Conservation (phyloP, 1,284 basidiomycete species). For the Papiliotrema nemorosa region DNA sequence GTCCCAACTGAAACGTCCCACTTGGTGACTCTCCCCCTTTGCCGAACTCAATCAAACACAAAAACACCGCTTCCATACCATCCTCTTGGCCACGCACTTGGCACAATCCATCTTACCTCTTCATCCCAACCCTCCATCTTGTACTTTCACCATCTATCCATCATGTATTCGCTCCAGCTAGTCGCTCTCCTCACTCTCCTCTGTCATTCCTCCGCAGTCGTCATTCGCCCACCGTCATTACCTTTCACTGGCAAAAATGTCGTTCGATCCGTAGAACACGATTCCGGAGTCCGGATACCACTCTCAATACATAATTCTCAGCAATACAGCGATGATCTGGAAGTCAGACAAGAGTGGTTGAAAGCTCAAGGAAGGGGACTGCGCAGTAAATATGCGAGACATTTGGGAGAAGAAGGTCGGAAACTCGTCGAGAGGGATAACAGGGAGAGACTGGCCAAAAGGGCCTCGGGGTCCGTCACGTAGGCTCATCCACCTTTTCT, state of each 20-base stretch:
- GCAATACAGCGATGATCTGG: conserved; percentile 29
- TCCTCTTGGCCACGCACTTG: no score
- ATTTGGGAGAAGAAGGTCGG: conserved; percentile 24
- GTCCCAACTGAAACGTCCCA: no score
- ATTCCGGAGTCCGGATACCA: background rate
- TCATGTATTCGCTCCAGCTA: background rate
- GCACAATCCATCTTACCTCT: no score
- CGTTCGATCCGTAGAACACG: background rate
- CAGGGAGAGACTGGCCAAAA: conserved; percentile 6
- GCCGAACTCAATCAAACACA: no score
- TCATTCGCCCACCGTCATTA: background rate
- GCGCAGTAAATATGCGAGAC: conserved; percentile 31
- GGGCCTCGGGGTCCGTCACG: background rate
- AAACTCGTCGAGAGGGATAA: conserved; percentile 15
- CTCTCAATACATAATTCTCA: conserved; percentile 10
- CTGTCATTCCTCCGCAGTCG: background rate
- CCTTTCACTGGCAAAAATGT: background rate
- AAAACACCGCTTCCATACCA: no score
- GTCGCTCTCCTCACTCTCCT: background rate
- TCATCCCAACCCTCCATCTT: no score
- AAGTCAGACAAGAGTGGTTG: conserved; percentile 31
- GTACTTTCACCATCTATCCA: background rate
- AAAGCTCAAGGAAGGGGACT: conserved; percentile 26
- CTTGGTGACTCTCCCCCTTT: no score
- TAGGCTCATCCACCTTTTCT: background rate